Evolutionary conservation across 805 yeast genomes (phyloP), one percentile per base, ranked within the genome.

Genomic region (Suhomyces kilbournensis): DNA sequence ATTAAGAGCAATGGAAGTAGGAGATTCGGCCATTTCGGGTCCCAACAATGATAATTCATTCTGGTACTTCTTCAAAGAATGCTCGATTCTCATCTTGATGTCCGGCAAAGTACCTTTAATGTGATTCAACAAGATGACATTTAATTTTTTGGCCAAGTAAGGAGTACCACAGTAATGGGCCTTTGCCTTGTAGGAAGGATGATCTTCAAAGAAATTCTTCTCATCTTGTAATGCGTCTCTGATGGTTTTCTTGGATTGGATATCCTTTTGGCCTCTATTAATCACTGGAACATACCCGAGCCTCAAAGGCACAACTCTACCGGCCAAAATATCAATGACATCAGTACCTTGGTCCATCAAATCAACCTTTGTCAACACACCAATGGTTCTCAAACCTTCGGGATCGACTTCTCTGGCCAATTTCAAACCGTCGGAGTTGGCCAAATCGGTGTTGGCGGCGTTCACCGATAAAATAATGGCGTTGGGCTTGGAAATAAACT

Each of bases 121-220:
- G 72, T 94, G 99, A 66, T 86, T 90, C 72, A 90, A 79, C 62
- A 94, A 80, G 60, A 94, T 90, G 43, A 87, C 84, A 71, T 90
- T 94, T 65, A 94, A 81, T 71, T 91, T 90, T 68, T 90, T 88
- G 49, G 98, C 97, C 66, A 94, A 78, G 70, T 87, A 94, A 40
- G 97, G 97, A n/a, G 99, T 94, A 70, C 99, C 99, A 72, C 99
- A 94, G 74, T 85, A 93, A 65, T 90, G 96, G 7, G 97, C 93
- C 68, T 93, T 94, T 30, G 94, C 86, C 61, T 90, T 82, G 72
- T 94, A 94, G 20, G 96, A 84, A 7, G 97, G 85, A 70, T 94
- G 99, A 60, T 80, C 79, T 70, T 90, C 97, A 64, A 94, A 94
- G 64, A 84, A 94, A 30, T 76, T 70, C 53, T 79, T 80, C 75